phyloP scores from a whole-genome alignment of 345 rosid genomes.

The Aquilaria yunnanensis region DNA sequence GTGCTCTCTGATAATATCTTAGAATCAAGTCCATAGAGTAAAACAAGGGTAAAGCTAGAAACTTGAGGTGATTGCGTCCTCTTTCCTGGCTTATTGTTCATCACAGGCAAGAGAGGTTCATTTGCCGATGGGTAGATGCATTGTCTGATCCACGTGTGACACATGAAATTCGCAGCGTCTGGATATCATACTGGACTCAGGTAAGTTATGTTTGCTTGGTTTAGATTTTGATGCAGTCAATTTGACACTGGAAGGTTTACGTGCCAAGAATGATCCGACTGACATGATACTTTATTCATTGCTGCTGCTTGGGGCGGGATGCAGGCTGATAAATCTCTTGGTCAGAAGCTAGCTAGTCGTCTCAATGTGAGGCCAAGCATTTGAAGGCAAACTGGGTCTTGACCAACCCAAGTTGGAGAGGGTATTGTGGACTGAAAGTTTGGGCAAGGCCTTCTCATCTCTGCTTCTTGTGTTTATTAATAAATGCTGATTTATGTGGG shows the following conservation, averaged over 20 bases:
- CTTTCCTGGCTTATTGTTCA: background rate
- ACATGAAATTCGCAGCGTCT: slow-evolving; percentile 73
- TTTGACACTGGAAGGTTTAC: too few relatives aligned
- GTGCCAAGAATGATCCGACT: background rate
- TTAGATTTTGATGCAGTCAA: background rate
- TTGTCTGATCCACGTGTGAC: slow-evolving; percentile 81
- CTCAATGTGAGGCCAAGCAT: slow-evolving; percentile 68
- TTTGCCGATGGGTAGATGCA: slow-evolving; percentile 69
- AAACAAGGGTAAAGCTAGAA: background rate
- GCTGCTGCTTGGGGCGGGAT: background rate
- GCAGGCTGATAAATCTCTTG: slow-evolving; percentile 64
- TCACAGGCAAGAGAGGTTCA: slow-evolving; percentile 80
- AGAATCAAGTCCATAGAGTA: too few relatives aligned
- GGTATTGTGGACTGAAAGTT: background rate
- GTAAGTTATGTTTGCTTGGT: slow-evolving; percentile 18
- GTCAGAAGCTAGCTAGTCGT: slow-evolving; percentile 75
- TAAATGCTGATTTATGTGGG: background rate
- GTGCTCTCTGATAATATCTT: too few relatives aligned
- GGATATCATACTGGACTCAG: slow-evolving; percentile 90
- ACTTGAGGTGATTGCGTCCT: background rate
- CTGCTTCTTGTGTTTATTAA: background rate
- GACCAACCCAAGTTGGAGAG: slow-evolving; percentile 4
- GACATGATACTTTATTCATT: background rate
- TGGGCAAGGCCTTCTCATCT: slow-evolving; percentile 1
- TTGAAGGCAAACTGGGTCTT: slow-evolving; percentile 22